Evolutionary conservation across 306 rosid species (phyloP).

Genomic region (Cucurbita argyrosperma): DNA sequence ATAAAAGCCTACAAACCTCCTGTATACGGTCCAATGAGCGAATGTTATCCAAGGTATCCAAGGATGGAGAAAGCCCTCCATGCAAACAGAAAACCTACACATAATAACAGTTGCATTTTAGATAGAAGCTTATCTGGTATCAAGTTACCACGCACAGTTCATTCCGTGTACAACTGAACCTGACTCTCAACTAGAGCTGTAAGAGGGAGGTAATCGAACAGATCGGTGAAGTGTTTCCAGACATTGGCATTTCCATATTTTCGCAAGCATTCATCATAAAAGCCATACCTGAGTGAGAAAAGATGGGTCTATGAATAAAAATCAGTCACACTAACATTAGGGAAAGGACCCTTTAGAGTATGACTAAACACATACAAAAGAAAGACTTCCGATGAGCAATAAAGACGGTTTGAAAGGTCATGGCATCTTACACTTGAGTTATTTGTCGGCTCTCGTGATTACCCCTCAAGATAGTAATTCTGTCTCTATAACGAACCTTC

Average conservation of each 20-base stretch:
- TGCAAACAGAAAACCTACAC: constrained; percentile 90
- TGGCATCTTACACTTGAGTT: constrained; percentile 78
- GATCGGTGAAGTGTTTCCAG: constrained; percentile 85
- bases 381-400: neutral
- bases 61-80: constrained; percentile 94
- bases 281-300: constrained; percentile 72
- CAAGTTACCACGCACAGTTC: neutral
- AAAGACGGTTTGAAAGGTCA: neutral
- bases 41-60: constrained; percentile 88
- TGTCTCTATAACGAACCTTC: constrained; percentile 94
- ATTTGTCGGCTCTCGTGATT: constrained; percentile 98
- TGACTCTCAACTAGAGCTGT: constrained; percentile 98
- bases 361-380: neutral
- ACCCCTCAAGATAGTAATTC: constrained; percentile 95
- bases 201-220: constrained; percentile 90
- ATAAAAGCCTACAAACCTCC: constrained; percentile 38
- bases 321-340: constrained; percentile 7
- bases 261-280: constrained; percentile 97
- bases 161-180: constrained; percentile 30
- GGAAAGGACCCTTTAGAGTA: neutral
- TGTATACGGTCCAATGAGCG: constrained; percentile 92
- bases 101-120: neutral
- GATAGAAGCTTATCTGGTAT: neutral
- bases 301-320: constrained; percentile 7
- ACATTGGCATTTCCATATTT: constrained; percentile 96